Conservation (phyloP, 2,329 filamentous ascomycete genomes). For the Arthrobotrys conoides region DNA sequence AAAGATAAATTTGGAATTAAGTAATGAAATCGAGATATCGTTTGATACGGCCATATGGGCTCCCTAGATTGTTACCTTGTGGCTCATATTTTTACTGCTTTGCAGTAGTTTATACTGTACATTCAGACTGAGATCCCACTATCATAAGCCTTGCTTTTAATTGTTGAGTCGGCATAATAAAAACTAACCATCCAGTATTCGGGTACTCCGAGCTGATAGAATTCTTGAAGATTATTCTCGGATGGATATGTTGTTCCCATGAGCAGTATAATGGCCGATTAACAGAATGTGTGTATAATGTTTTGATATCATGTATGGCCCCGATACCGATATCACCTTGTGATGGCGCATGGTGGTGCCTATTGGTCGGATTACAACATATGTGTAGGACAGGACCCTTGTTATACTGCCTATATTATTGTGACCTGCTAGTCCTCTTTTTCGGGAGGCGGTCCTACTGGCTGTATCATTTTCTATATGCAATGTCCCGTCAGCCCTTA, state of each 20-base stretch:
- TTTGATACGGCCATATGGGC: neutral
- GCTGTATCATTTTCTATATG: conserved; percentile 77
- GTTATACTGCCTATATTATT: neutral
- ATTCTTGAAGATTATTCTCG: neutral
- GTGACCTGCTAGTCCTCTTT: conserved; percentile 68
- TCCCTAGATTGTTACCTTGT: too few relatives aligned
- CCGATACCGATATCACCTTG: conserved; percentile 2
- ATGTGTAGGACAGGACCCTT: neutral
- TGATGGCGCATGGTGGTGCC: neutral
- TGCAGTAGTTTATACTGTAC: neutral
- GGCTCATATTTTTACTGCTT: too few relatives aligned
- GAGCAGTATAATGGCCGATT: neutral
- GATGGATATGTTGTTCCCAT: neutral
- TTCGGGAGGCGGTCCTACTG: conserved; percentile 77
- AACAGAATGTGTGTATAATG: neutral
- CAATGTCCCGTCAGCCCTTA: conserved; percentile 30
- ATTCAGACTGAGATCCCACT: neutral
- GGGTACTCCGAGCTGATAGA: neutral
- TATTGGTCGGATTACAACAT: neutral
- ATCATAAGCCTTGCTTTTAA: neutral
- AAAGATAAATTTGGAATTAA: neutral
- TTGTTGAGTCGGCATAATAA: neutral
- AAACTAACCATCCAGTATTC: neutral
- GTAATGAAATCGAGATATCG: neutral
- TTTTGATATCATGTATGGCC: neutral